These are phyloP conservation scores for Flaveria robusta DNA, from an alignment of 129 eudicot genomes.

Conservation along the genomic window DNA sequence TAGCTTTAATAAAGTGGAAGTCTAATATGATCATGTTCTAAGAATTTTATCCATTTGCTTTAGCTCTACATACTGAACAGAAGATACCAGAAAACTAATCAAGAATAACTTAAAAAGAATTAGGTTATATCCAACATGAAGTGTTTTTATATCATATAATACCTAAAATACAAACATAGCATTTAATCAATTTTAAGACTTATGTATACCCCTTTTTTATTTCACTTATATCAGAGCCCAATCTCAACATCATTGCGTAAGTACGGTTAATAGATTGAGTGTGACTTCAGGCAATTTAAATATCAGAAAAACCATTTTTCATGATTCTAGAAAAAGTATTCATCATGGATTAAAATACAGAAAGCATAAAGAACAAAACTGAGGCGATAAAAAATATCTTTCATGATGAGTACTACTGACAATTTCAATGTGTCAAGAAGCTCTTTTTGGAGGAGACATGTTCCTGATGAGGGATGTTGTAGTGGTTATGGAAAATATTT, in stretches of 20 bases:
- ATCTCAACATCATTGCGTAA: conserved; percentile 20
- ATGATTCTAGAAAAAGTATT: neutral
- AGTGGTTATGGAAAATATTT: conserved; percentile 50
- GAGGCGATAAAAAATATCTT: neutral
- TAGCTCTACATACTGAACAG: conserved; percentile 13
- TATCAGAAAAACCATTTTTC: conserved; percentile 5
- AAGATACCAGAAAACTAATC: neutral
- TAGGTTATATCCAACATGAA: no score
- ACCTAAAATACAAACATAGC: no score
- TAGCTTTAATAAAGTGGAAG: no score
- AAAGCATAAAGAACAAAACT: conserved; percentile 5
- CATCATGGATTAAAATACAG: conserved; percentile 14
- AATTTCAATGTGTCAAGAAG: conserved; percentile 45
- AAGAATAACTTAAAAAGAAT: no score
- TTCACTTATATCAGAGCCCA: neutral
- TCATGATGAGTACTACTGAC: conserved; percentile 16
- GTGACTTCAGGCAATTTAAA: conserved; percentile 7
- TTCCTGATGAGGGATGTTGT: conserved; percentile 59
- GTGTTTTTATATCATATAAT: no score
- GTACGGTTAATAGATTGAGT: neutral
- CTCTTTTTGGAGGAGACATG: conserved; percentile 85
- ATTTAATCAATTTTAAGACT: no score
- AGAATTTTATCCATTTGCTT: neutral
- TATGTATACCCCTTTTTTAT: neutral
- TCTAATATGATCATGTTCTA: no score